Percentiles rank a stretch among this genome's conserved stretches.
phyloP scores from a whole-genome alignment of 2,329 filamentous ascomycete species.

The Aspergillus fijiensis region DNA sequence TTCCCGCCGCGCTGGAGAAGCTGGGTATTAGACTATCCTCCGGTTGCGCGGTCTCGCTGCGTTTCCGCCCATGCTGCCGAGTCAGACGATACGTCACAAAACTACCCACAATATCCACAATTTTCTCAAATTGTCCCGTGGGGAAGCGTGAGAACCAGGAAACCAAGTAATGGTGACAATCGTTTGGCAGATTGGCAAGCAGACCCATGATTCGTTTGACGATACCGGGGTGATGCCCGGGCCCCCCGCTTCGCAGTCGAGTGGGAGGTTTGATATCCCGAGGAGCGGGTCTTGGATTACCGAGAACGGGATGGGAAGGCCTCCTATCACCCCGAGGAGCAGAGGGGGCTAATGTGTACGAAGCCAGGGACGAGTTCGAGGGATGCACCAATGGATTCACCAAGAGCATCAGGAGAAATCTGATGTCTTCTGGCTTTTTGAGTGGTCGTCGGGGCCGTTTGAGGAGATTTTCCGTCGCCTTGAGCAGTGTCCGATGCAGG shows the following conservation, averaged over 20 bases:
- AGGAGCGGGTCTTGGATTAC: conserved; percentile 17
- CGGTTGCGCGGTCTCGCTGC: conserved; percentile 59
- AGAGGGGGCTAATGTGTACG: conserved; percentile 16
- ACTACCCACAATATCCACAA: conserved; percentile 73
- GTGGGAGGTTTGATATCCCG: conserved; percentile 14
- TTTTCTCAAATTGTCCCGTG: conserved; percentile 64
- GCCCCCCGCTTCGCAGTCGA: conserved; percentile 35
- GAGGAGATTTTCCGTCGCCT: conserved; percentile 73
- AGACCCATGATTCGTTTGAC: conserved; percentile 82
- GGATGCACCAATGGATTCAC: conserved; percentile 73
- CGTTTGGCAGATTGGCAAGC: conserved; percentile 70
- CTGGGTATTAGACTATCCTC: conserved; percentile 63
- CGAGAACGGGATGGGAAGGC: conserved; percentile 30
- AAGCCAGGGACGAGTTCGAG: conserved; percentile 25
- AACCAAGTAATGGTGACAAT: conserved; percentile 74
- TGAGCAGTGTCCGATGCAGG: conserved; percentile 68
- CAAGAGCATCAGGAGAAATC: conserved; percentile 76
- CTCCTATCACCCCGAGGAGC: conserved; percentile 26
- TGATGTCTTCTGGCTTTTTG: conserved; percentile 65
- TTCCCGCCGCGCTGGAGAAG: conserved; percentile 64
- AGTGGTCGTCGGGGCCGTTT: conserved; percentile 75
- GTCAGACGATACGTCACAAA: conserved; percentile 80
- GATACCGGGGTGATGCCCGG: conserved; percentile 75
- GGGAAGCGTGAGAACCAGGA: conserved; percentile 75
- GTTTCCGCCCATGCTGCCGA: conserved; percentile 67